Evolutionary conservation across 768 basidiomycete genomes (phyloP), one percentile per base, ranked within the genome.

Genomic region (Rhodotorula graminis): DNA sequence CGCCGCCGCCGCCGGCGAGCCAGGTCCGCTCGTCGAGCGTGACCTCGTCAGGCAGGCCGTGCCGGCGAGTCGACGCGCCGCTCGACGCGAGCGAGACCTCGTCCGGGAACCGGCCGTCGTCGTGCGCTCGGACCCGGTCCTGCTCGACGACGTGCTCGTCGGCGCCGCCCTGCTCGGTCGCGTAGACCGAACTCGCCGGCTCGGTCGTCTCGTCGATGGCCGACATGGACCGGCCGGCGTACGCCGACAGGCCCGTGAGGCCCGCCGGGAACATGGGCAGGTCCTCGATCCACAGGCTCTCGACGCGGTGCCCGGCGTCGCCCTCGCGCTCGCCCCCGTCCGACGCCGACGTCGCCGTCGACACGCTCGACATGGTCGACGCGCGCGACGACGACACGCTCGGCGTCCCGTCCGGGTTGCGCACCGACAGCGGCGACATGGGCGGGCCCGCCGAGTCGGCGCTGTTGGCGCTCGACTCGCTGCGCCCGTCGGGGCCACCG

Each of bases 131-230:
- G 12, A 9, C n/a, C 37, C 29, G 14, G 44, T 8, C 29, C 27
- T 15, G n/a, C 2, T 29, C 29, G 16, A 2, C 61, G 49, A 49
- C 7, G 12, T 29, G n/a, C 14, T 65, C 64, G 33, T 33, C 64
- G 18, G 6, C 47, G 42, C 2, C 65, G 61, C 47, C 29, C 64
- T 58, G 23, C 61, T 63, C 55, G 44, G 53, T 56, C n/a, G 55
- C 33, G 56, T 23, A 10, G 33, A 57, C 37, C 33, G 56, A 57
- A 33, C 31, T 57, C 33, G 70, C 70, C 25, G 70, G 70, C 57
- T 71, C 70, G 21, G 70, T 71, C 56, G 23, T 21, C 47, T 67
- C 70, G 65, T 63, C 65, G 40, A 71, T 66, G 15, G 61, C 61
- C 16, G 47, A 52, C 65, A 71, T 66, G 0, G 61, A 63, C 0